Conservation (phyloP, 257 asterid species). For the Przewalskia tangutica region DNA sequence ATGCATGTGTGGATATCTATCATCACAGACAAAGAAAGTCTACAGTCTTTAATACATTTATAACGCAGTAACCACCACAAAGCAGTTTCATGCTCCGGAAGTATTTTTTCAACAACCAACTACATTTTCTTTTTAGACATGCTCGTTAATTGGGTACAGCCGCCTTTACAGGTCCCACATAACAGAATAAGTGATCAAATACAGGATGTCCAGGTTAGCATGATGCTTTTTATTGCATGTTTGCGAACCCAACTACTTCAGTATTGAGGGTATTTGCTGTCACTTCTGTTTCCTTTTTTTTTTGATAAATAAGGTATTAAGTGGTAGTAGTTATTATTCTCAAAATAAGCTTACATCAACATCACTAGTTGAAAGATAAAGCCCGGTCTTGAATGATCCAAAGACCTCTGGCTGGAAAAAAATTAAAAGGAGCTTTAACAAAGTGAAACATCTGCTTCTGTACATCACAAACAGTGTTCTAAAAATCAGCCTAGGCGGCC, state of each 20-base stretch:
- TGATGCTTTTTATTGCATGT: neutral
- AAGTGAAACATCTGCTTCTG: neutral
- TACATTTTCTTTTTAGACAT: neutral
- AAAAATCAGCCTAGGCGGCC: too few relatives aligned
- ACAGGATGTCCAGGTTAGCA: neutral
- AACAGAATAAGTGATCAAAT: neutral
- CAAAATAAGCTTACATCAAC: conserved; percentile 56
- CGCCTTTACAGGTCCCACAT: neutral
- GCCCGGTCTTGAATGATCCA: conserved; percentile 94
- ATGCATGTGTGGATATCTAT: neutral
- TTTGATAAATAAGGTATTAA: neutral
- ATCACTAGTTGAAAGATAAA: conserved; percentile 94
- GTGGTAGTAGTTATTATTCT: neutral
- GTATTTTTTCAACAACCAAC: too few relatives aligned
- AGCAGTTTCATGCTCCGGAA: too few relatives aligned
- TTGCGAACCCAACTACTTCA: neutral
- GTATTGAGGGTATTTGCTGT: neutral
- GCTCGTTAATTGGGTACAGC: neutral
- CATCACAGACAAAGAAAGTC: neutral
- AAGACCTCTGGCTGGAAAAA: conserved; percentile 77
- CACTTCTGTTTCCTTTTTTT: too few relatives aligned
- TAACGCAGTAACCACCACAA: neutral
- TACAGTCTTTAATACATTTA: neutral
- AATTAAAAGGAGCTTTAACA: neutral
- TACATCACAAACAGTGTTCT: neutral